Evolutionary conservation across 768 basidiomycete genomes (phyloP).

Genomic region (Krasilnikovozyma curviuscula): DNA sequence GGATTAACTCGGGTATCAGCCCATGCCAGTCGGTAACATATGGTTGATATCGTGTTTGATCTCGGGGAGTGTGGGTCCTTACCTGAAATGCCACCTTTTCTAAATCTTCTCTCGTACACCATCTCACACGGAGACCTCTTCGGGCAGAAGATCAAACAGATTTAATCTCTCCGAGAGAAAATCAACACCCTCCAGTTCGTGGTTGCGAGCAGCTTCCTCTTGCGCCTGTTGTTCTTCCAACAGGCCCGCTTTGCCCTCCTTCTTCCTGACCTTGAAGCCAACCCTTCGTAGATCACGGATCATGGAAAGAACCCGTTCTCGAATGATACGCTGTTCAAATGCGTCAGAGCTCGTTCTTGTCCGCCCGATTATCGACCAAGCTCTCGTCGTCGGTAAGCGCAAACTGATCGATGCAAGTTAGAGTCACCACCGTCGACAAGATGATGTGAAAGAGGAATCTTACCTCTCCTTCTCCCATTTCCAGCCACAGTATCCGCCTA

Average conservation of each 20-base stretch:
- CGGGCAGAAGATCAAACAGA: neutral
- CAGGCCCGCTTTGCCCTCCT: conserved; percentile 27
- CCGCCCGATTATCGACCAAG: conserved; percentile 67
- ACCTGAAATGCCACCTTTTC: too few species aligned
- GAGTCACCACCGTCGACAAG: too few species aligned
- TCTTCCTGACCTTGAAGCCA: conserved; percentile 36
- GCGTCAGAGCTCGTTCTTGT: conserved; percentile 19
- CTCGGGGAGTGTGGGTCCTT: too few species aligned
- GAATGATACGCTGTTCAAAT: conserved; percentile 22
- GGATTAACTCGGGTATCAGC: too few species aligned
- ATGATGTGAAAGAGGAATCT: too few species aligned
- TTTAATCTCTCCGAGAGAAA: conserved; percentile 16
- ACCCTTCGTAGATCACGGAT: conserved; percentile 42
- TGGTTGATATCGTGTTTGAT: too few species aligned
- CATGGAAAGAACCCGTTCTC: conserved; percentile 37
- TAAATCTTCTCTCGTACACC: too few species aligned
- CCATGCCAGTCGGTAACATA: too few species aligned
- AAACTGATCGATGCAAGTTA: too few species aligned
- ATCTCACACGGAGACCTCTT: too few species aligned
- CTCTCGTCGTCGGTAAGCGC: conserved; percentile 79
- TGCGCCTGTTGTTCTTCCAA: too few species aligned
- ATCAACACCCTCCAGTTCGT: conserved; percentile 8
- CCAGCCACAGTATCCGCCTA: conserved; percentile 63
- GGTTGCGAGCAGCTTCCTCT: too few species aligned
- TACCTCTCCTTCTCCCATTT: conserved; percentile 61